Conservation (phyloP, 208 protist genomes). For the Trypanosoma conorhini region DNA sequence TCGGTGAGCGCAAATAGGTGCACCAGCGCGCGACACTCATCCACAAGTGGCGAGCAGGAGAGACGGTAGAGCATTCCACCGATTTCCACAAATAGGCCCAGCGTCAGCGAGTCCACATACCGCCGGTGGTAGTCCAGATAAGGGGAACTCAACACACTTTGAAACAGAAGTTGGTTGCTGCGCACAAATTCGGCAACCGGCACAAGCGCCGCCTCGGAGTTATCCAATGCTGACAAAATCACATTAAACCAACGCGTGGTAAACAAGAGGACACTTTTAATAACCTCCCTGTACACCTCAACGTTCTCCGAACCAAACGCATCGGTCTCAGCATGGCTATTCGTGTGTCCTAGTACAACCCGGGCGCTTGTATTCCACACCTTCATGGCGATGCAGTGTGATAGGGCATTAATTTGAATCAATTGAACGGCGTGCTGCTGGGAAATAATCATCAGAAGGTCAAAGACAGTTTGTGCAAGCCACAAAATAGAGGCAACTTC, state of each 20-base stretch:
- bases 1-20: conserved; percentile 59
- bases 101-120: conserved; percentile 35
- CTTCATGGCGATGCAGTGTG: conserved; percentile 58
- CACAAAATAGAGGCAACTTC: conserved; percentile 35
- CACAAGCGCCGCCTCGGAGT: conserved; percentile 44
- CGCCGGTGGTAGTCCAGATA: conserved; percentile 17
- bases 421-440: conserved; percentile 58
- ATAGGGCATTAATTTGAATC: conserved; percentile 52
- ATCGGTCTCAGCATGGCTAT: conserved; percentile 8
- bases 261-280: conserved; percentile 55
- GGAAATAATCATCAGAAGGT: conserved; percentile 60
- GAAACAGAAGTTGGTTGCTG: conserved; percentile 55
- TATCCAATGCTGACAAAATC: conserved; percentile 49
- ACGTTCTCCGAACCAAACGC: conserved; percentile 28
- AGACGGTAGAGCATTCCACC: conserved; percentile 55
- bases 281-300: conserved; percentile 66
- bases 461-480: conserved; percentile 57
- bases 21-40: conserved; percentile 59
- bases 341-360: conserved; percentile 52
- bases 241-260: conserved; percentile 69
- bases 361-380: conserved; percentile 62
- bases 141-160: conserved; percentile 50
- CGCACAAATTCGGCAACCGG: conserved; percentile 67
- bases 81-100: conserved; percentile 62
- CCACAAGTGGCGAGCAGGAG: conserved; percentile 49